Percentiles rank a stretch among this genome's conserved stretches.
Evolutionary conservation across 805 yeast genomes (phyloP).

Genomic region (Kuraishia hungarica): DNA sequence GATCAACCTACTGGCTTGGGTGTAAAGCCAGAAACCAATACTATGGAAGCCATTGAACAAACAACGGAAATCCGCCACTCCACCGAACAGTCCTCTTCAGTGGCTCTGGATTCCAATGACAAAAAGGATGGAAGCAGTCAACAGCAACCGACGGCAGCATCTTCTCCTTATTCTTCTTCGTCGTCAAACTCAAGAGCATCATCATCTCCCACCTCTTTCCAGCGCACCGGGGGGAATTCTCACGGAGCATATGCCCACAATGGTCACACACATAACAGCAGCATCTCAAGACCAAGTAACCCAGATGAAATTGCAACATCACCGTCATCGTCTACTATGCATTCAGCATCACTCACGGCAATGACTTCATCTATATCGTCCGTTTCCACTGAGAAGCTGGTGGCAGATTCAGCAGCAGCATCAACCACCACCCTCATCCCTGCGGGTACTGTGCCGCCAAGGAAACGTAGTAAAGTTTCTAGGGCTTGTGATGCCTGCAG

Average conservation of each 20-base stretch:
- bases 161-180: not conserved
- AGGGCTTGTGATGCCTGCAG: conserved; percentile 80
- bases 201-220: not conserved
- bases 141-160: not conserved
- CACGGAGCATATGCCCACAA: not conserved
- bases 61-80: not conserved
- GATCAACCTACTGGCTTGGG: not conserved
- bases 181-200: not conserved
- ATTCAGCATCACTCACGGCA: not conserved
- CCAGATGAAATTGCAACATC: not conserved
- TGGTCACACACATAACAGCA: not conserved
- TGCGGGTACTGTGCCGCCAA: not conserved
- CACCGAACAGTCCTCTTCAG: not conserved
- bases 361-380: not conserved
- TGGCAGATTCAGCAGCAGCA: not conserved
- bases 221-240: not conserved
- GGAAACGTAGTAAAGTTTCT: conserved; percentile 66
- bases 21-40: not conserved
- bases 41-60: not conserved
- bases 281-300: not conserved
- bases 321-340: not conserved
- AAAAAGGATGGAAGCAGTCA: not conserved
- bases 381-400: not conserved
- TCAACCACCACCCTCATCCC: not conserved
- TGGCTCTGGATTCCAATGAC: not conserved